phyloP scores from a whole-genome alignment of 2,329 filamentous ascomycete species.

The Onygenales sp. region DNA sequence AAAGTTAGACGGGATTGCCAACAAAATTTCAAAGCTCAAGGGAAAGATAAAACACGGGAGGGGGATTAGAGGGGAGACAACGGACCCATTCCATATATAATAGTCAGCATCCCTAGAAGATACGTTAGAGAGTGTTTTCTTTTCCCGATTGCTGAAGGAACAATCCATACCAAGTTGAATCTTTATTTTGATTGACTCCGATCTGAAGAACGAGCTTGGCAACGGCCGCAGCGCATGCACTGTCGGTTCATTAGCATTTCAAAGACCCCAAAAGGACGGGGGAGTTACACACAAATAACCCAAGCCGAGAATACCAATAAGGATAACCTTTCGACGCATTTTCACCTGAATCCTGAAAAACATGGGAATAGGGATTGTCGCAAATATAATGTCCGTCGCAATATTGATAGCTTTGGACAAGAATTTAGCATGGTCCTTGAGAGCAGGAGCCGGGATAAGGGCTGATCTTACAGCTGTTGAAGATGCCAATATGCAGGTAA shows the following conservation, averaged over 20 bases:
- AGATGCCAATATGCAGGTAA: not conserved
- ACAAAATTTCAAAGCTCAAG: not conserved
- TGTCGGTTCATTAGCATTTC: not conserved
- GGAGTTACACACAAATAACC: not conserved
- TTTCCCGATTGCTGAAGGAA: not conserved
- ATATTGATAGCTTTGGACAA: constrained; percentile 1
- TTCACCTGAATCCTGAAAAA: not conserved
- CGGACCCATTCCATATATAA: not conserved
- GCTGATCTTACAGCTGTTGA: constrained; percentile 1
- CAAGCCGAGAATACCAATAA: constrained; percentile 1
- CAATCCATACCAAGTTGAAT: not conserved
- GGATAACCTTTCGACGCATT: not conserved
- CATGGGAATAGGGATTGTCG: constrained; percentile 4
- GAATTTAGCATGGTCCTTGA: not conserved
- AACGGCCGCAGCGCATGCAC: not conserved
- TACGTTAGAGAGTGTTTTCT: not conserved
- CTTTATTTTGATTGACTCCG: not conserved
- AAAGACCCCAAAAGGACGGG: not conserved
- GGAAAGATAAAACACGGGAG: not conserved
- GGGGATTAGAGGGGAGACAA: not conserved
- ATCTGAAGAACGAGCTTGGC: not conserved
- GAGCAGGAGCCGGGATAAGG: not conserved
- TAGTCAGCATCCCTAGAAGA: not conserved
- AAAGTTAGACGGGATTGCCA: not conserved
- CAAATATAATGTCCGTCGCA: constrained; percentile 1